These are phyloP conservation scores for Pistacia integerrima DNA, from an alignment of 345 rosid genomes.

Conservation along the genomic window DNA sequence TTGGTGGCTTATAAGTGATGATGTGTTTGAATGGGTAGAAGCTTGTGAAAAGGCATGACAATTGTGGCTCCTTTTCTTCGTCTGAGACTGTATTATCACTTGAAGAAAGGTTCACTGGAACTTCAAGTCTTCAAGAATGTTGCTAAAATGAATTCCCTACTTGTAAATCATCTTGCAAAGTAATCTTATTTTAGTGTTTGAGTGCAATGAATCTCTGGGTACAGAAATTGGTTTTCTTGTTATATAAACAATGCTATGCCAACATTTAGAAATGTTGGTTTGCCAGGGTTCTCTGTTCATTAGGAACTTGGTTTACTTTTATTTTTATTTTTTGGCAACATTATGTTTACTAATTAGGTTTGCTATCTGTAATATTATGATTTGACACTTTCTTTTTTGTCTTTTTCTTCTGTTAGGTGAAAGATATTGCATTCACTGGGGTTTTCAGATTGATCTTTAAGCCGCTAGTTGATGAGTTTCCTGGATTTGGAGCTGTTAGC, in stretches of 20 bases:
- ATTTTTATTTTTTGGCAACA: too few relatives aligned
- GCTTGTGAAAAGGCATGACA: neutral
- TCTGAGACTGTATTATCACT: neutral
- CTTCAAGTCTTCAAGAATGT: neutral
- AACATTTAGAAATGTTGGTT: neutral
- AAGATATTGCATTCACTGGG: conserved; percentile 95
- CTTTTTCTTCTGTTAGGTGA: conserved; percentile 61
- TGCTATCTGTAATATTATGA: conserved; percentile 1
- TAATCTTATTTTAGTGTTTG: neutral
- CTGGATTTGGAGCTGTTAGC: conserved; percentile 98
- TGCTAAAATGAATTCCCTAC: neutral
- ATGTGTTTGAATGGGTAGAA: conserved; percentile 5
- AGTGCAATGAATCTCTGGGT: neutral
- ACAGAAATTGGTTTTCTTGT: neutral
- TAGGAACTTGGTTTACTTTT: neutral
- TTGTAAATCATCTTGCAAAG: neutral
- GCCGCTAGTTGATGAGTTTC: conserved; percentile 91
- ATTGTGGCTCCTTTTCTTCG: neutral
- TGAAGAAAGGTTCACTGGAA: neutral
- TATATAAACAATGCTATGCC: neutral
- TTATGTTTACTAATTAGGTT: conserved; percentile 2
- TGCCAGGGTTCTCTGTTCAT: neutral
- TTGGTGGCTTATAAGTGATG: neutral
- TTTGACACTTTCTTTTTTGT: conserved; percentile 11
- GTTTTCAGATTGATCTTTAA: conserved; percentile 96